A percentile compares a stretch with the other conserved stretches of the same genome.
Conservation (phyloP, 805 yeast species). For the Jamesozyma rosinii region DNA sequence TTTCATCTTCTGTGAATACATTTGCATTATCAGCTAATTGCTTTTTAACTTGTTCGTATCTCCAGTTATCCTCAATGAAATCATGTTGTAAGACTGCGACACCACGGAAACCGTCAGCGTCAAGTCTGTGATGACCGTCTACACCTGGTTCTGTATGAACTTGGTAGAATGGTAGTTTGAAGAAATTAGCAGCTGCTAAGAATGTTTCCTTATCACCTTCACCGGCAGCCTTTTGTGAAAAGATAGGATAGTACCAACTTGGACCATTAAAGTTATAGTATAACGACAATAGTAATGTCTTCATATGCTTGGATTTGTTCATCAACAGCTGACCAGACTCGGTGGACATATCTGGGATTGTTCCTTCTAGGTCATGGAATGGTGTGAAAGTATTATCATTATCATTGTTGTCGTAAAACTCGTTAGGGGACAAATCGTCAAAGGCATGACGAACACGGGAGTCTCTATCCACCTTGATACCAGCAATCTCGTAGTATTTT, state of each 20-base stretch:
- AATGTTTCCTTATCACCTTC: constrained; percentile 77
- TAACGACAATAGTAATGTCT: constrained; percentile 48
- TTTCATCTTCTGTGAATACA: constrained; percentile 3
- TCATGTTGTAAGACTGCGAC: constrained; percentile 71
- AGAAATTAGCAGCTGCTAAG: constrained; percentile 50
- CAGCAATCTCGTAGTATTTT: constrained; percentile 58
- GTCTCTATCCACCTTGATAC: constrained; percentile 37
- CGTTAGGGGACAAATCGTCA: constrained; percentile 30
- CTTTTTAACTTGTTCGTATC: constrained; percentile 10
- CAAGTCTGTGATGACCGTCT: constrained; percentile 30
- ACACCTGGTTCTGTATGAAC: constrained; percentile 32
- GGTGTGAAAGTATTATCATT: constrained; percentile 31
- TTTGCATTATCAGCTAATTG: constrained; percentile 5
- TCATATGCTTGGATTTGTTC: constrained; percentile 50
- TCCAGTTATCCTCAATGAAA: constrained; percentile 49
- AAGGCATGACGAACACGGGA: constrained; percentile 31
- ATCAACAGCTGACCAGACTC: constrained; percentile 67
- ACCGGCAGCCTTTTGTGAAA: constrained; percentile 70
- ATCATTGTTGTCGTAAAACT: constrained; percentile 11
- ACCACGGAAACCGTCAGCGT: constrained; percentile 39
- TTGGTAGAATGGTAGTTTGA: constrained; percentile 42
- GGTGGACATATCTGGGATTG: constrained; percentile 60
- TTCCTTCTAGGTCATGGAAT: constrained; percentile 51
- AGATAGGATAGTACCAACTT: constrained; percentile 52
- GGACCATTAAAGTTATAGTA: constrained; percentile 67